phyloP scores from a whole-genome alignment of 257 asterid genomes.

The Eustoma russellianum region DNA sequence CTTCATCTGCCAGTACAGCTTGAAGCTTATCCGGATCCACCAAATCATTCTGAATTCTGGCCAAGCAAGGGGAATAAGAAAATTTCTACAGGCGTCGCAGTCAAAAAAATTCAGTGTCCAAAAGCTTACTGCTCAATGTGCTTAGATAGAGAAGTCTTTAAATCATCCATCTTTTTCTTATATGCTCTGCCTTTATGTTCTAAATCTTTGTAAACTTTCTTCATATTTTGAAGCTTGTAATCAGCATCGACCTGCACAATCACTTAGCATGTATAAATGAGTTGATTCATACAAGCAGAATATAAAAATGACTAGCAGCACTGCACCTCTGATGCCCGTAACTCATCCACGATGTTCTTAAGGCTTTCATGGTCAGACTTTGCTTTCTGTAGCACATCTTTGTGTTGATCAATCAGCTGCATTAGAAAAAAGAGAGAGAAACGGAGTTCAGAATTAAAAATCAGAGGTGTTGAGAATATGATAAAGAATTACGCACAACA shows the following conservation, averaged over 20 bases:
- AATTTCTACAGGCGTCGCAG: not conserved
- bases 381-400: slow-evolving; percentile 51
- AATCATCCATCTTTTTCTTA: slow-evolving; percentile 73
- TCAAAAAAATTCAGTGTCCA: not conserved
- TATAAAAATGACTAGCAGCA: slow-evolving; percentile 9
- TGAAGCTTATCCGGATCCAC: slow-evolving; percentile 87
- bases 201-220: slow-evolving; percentile 59
- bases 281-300: slow-evolving; percentile 1
- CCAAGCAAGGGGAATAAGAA: slow-evolving; percentile 6
- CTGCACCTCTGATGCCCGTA: slow-evolving; percentile 83
- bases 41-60: slow-evolving; percentile 83
- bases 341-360: slow-evolving; percentile 73
- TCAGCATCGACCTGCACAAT: slow-evolving; percentile 81
- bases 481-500: not conserved
- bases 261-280: slow-evolving; percentile 3
- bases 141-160: slow-evolving; percentile 52
- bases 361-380: slow-evolving; percentile 64
- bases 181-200: slow-evolving; percentile 69
- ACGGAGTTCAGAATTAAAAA: not conserved
- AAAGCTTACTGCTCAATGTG: slow-evolving; percentile 84
- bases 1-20: slow-evolving; percentile 45
- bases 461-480: not conserved
- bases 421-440: slow-evolving; percentile 3
- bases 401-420: slow-evolving; percentile 76
- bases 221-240: slow-evolving; percentile 85